Percentiles rank a stretch among this genome's conserved stretches.
phyloP scores from a whole-genome alignment of 768 basidiomycete species.

The Suillus americanus region DNA sequence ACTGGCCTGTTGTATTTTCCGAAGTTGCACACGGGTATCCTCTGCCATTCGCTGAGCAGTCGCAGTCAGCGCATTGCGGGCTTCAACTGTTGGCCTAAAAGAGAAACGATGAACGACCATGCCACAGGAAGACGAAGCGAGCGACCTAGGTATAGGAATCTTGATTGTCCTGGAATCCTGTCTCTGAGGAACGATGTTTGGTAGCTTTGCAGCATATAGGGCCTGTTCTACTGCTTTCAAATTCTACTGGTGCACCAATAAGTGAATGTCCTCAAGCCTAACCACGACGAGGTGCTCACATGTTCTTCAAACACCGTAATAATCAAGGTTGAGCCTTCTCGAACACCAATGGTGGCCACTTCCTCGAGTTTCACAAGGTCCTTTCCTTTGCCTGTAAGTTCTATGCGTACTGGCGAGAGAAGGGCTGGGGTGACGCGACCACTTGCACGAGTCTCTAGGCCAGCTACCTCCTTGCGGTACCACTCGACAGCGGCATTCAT shows the following conservation, averaged over 20 bases:
- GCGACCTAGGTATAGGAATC: constrained; percentile 79
- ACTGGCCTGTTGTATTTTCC: constrained; percentile 65
- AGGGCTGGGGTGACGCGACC: constrained; percentile 77
- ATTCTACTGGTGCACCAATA: constrained; percentile 49
- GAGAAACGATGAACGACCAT: neutral
- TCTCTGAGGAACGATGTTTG: constrained; percentile 70
- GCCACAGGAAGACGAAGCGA: neutral
- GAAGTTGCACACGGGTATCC: constrained; percentile 72
- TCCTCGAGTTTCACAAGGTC: constrained; percentile 56
- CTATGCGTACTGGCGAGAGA: constrained; percentile 67
- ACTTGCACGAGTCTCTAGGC: constrained; percentile 65
- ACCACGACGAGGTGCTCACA: constrained; percentile 42
- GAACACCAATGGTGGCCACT: constrained; percentile 76
- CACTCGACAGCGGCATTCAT: constrained; percentile 70
- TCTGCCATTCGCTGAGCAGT: constrained; percentile 62
- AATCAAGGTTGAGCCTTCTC: constrained; percentile 71
- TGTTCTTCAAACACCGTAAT: constrained; percentile 79
- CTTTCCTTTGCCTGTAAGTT: constrained; percentile 38
- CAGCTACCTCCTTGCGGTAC: constrained; percentile 77
- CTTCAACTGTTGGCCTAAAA: constrained; percentile 73
- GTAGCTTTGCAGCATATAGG: constrained; percentile 73
- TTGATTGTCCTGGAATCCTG: constrained; percentile 71
- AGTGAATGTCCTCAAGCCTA: constrained; percentile 10
- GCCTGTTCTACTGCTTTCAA: constrained; percentile 75
- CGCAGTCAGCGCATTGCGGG: constrained; percentile 54